Base-by-base conservation (phyloP, 495 filamentous ascomycete species). In the Penicillium simplicissimum region DNA sequence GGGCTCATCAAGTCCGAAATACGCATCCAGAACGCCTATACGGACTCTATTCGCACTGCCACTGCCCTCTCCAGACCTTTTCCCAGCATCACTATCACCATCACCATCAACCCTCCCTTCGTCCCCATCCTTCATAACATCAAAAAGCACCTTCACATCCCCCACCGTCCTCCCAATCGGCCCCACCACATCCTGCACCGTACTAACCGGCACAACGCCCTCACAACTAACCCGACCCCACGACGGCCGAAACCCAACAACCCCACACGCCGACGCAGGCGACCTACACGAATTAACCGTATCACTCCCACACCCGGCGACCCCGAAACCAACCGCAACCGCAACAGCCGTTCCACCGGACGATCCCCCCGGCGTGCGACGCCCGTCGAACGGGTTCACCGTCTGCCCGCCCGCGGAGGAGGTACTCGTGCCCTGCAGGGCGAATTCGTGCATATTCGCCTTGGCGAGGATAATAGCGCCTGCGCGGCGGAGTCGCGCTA, bases 381-480 rank as follows among this genome's bases (percentile, higher is more conserved):
- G 78, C 0, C 72, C 57, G 63, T 89, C 87, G 45, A 87, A 89
- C 0, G 87, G 85, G 67, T 89, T 90, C 25, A 81, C 57, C 0
- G 84, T 86, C 61, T 89, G 86, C 0, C 87, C 86, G 5, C 85
- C 84, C 0, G 87, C 61, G 0, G 82, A 85, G 1, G 85, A 88
- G 3, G 86, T 83, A 0, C 77, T 79, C 35, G 87, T 69, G 3
- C 85, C 87, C 58, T 89, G 86, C 2, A 90, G 66, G 1, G 87
- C 86, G 55, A 89, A 67, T 68, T 88, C 87, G 64, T 89, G 86
- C 13, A 89, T 65, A 68, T 89, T 90, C 0, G 85, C 73, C 61
- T 90, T 90, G 0, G 84, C 87, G 1, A 90, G 70, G 17, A 90
- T 84, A n/a, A 90, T 78, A 0, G 85, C 84, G 0, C 88, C 87